phyloP scores from a whole-genome alignment of 106 monocot genomes.

The Triglochin maritima region DNA sequence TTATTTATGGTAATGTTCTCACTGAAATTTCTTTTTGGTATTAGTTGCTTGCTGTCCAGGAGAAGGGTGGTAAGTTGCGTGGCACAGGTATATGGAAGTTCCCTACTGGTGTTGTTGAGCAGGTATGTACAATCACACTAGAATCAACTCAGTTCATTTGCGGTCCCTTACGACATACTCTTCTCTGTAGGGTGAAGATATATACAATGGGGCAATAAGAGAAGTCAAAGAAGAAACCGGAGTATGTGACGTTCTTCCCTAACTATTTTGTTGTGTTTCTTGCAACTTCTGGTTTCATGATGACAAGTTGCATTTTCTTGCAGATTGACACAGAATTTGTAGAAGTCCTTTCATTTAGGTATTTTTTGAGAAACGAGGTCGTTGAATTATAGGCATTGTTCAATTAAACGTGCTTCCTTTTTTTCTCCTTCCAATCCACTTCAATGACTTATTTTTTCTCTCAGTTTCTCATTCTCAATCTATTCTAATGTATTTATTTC shows the following conservation, averaged over 20 bases:
- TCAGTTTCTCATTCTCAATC: background rate
- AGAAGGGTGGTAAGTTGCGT: constrained; percentile 54
- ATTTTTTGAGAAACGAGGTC: background rate
- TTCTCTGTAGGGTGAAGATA: constrained; percentile 70
- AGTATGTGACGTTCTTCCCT: constrained; percentile 29
- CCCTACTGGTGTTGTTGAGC: constrained; percentile 84
- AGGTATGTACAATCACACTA: constrained; percentile 27
- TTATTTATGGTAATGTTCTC: background rate
- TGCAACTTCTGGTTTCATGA: background rate
- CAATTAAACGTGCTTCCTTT: too few species aligned
- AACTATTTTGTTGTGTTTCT: background rate
- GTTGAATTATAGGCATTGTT: too few species aligned
- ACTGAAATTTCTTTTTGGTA: background rate
- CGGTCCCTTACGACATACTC: background rate
- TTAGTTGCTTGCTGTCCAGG: constrained; percentile 89
- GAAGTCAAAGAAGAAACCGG: constrained; percentile 99
- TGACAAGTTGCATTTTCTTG: constrained; percentile 1
- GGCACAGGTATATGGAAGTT: constrained; percentile 82
- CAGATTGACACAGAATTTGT: constrained; percentile 88
- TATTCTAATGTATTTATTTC: too few species aligned
- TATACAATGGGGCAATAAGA: constrained; percentile 54
- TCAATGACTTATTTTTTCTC: background rate
- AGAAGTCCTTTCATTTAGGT: constrained; percentile 93
- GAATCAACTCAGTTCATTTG: background rate
- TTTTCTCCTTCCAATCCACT: too few species aligned